A percentile compares a stretch with the other conserved stretches of the same genome.
These are phyloP conservation scores for Globisporangium parvum DNA, from an alignment of 352 stramenopile genomes.

Conservation along the genomic window DNA sequence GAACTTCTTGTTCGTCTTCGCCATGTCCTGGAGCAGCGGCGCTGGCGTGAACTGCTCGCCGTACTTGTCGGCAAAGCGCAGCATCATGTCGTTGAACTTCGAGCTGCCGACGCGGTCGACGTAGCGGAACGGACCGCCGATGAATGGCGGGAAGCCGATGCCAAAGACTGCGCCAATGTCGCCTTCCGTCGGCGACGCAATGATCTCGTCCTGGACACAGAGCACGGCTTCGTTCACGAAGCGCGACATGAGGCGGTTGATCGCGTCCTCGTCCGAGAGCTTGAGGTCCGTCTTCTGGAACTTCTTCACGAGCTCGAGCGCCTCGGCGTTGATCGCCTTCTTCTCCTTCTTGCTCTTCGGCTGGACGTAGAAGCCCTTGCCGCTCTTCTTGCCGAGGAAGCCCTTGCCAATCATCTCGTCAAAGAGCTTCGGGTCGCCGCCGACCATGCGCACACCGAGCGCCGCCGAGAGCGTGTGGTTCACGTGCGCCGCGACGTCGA, in stretches of 20 bases:
- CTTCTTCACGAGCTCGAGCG: conserved; percentile 74
- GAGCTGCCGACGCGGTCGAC: conserved; percentile 92
- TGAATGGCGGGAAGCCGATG: conserved; percentile 97
- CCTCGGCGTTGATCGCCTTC: conserved; percentile 87
- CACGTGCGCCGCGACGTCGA: conserved; percentile 96
- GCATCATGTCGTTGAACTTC: conserved; percentile 96
- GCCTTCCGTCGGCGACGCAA: conserved; percentile 93
- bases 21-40: conserved; percentile 95
- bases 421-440: conserved; percentile 89
- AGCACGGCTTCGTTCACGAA: conserved; percentile 98
- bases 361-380: conserved; percentile 98
- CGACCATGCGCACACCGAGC: conserved; percentile 94
- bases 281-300: conserved; percentile 76
- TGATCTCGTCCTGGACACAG: conserved; percentile 97
- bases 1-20: conserved; percentile 97
- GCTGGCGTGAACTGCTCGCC: conserved; percentile 95
- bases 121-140: conserved; percentile 95
- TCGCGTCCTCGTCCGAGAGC: conserved; percentile 76
- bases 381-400: conserved; percentile 95
- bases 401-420: conserved; percentile 95
- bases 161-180: conserved; percentile 99
- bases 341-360: conserved; percentile 88
- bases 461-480: conserved; percentile 90
- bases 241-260: conserved; percentile 93
- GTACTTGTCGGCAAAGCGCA: conserved; percentile 93